phyloP scores from a whole-genome alignment of 495 filamentous ascomycete genomes.

The Penicillium taxi region DNA sequence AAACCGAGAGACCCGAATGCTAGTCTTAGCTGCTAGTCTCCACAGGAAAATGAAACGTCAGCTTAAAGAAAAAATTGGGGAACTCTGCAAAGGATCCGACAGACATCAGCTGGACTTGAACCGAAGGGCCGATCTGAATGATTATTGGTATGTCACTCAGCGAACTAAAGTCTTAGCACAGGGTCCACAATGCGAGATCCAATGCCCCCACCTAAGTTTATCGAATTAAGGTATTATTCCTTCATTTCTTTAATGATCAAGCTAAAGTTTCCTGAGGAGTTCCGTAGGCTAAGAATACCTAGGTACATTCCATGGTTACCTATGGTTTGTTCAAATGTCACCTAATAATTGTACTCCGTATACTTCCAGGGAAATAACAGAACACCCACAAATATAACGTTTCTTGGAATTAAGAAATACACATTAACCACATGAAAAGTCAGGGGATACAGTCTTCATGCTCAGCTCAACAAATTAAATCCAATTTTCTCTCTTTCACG shows the following conservation, averaged over 20 bases:
- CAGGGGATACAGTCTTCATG: too few species aligned
- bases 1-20: too few species aligned
- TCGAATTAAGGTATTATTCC: too few species aligned
- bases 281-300: too few species aligned
- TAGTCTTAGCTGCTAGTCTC: too few species aligned
- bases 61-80: constrained; percentile 7
- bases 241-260: too few species aligned
- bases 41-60: constrained; percentile 2
- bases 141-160: constrained; percentile 15
- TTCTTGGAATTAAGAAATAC: too few species aligned
- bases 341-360: not conserved
- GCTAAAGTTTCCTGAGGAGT: too few species aligned
- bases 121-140: constrained; percentile 9
- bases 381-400: not conserved
- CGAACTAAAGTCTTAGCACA: constrained; percentile 17
- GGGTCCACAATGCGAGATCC: constrained; percentile 12
- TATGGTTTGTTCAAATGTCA: too few species aligned
- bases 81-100: constrained; percentile 3
- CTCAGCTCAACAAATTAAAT: too few species aligned
- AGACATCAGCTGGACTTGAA: constrained; percentile 21
- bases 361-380: not conserved
- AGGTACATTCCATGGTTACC: too few species aligned
- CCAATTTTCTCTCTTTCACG: constrained; percentile 5
- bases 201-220: too few species aligned
- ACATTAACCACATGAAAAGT: constrained; percentile 2